Base-by-base conservation (phyloP, 352 stramenopile species). In the Phytophthora syringae region DNA sequence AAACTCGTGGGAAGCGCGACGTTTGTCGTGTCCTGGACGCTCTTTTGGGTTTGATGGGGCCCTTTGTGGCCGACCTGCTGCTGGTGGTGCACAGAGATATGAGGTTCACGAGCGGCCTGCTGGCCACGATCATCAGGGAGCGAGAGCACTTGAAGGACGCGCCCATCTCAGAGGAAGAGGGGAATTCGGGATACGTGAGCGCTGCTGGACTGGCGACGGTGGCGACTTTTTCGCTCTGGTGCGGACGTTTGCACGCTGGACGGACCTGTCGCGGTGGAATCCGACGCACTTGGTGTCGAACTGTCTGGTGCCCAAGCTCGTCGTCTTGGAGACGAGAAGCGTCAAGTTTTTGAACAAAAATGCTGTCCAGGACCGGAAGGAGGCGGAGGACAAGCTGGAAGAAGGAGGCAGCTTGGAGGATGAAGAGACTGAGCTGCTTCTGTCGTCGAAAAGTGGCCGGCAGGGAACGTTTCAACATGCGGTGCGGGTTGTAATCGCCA, bases 91-190 rank as follows among this genome's bases (percentile, higher is more conserved):
- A 53, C 9, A 27, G 60, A n/a, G 49, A 70, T 43, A 64, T 74
- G 50, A 39, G 65, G 27, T 73, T 73, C 36, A 73, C 62, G 44
- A 73, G 72, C 20, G 72, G 78, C 16, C 67, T 73, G 5, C 16
- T 66, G 2, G 60, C 58, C 12, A 66, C 49, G 11, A 37, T 66
- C n/a, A 66, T 66, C 58, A 52, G 58, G 72, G 53, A 74, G 70
- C 36, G 60, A 48, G 25, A 73, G 47, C 79, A 81, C 43, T 44
- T 73, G 4, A 76, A 69, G 22, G 71, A 74, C n/a, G 62, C 56
- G 2, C 37, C 62, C 7, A 55, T 76, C 21, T 50, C 55, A 3
- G 45, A 58, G 11, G 51, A 68, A 7, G 51, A 74, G 39, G 20
- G 64, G 7, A 60, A 51, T 18, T 39, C 59, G 13, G 60, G 40